Evolutionary conservation across 768 basidiomycete species (phyloP).

Genomic region (Trametes meyenii): DNA sequence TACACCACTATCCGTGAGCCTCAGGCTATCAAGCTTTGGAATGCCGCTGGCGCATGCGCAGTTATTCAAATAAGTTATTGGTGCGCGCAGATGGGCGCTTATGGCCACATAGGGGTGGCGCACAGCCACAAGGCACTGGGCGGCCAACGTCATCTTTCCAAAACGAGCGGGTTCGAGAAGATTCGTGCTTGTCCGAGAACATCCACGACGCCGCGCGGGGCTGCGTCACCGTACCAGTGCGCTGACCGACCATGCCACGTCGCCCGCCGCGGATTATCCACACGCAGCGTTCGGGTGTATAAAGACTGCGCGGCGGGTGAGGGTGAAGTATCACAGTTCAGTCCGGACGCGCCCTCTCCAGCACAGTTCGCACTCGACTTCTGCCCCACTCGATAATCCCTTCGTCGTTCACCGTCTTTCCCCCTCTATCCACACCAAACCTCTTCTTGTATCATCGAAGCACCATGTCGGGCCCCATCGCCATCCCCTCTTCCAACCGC

Average conservation of each 20-base stretch:
- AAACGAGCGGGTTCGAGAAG: constrained; percentile 8
- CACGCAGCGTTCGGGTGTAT: not conserved
- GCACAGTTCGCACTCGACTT: not conserved
- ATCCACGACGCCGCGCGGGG: constrained; percentile 3
- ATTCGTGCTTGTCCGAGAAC: constrained; percentile 4
- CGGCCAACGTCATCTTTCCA: not conserved
- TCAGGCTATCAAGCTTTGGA: not conserved
- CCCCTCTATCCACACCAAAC: not conserved
- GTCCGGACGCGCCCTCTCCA: constrained; percentile 5
- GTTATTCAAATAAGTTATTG: no score
- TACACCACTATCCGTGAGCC: no score
- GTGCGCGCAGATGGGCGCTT: no score
- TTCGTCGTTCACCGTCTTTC: not conserved
- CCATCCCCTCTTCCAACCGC: constrained; percentile 20
- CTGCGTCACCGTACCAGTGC: not conserved
- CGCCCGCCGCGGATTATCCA: not conserved
- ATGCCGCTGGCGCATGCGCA: not conserved
- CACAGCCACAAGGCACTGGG: constrained; percentile 10
- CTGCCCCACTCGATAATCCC: not conserved
- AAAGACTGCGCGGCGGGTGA: no score
- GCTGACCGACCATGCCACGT: not conserved
- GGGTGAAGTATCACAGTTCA: constrained; percentile 3
- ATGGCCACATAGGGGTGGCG: not conserved
- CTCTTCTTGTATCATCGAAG: not conserved
- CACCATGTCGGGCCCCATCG: constrained; percentile 29